Percentiles rank a stretch among this genome's conserved stretches.
These are phyloP conservation scores for Curvularia verruculosa DNA, from an alignment of 2,329 filamentous ascomycete species.

Conservation along the genomic window DNA sequence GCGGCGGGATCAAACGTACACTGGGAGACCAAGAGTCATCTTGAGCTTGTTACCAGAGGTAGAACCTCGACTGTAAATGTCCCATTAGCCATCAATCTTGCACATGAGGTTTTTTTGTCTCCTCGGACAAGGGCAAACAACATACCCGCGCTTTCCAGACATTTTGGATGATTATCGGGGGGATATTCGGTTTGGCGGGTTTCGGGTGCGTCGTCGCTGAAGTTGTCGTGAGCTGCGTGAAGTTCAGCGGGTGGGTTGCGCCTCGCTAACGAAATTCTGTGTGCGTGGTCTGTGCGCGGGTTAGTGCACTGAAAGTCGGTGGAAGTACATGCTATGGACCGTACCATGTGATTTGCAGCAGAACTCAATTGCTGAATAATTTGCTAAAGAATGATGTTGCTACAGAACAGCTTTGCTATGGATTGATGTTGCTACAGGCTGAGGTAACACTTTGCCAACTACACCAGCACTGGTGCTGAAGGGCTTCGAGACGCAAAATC, in stretches of 20 bases:
- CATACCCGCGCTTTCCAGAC: conserved; percentile 27
- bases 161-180: conserved; percentile 23
- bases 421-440: no score
- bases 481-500: neutral
- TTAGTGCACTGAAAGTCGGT: neutral
- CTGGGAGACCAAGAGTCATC: conserved; percentile 99
- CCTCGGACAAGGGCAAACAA: neutral
- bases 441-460: neutral
- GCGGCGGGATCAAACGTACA: conserved; percentile 70
- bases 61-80: conserved; percentile 70
- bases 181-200: conserved; percentile 19
- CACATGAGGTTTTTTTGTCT: neutral
- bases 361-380: neutral
- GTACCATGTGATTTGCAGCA: neutral
- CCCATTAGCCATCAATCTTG: conserved; percentile 33
- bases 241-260: conserved; percentile 15
- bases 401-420: neutral
- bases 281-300: conserved; percentile 9
- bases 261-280: conserved; percentile 14
- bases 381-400: neutral
- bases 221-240: conserved; percentile 18
- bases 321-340: neutral
- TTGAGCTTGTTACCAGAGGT: conserved; percentile 99
- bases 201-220: conserved; percentile 24
- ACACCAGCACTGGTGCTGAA: neutral